Evolutionary conservation across 2,329 filamentous ascomycete species (phyloP), one percentile per base, ranked within the genome.

Genomic region (Curvularia spicifera): DNA sequence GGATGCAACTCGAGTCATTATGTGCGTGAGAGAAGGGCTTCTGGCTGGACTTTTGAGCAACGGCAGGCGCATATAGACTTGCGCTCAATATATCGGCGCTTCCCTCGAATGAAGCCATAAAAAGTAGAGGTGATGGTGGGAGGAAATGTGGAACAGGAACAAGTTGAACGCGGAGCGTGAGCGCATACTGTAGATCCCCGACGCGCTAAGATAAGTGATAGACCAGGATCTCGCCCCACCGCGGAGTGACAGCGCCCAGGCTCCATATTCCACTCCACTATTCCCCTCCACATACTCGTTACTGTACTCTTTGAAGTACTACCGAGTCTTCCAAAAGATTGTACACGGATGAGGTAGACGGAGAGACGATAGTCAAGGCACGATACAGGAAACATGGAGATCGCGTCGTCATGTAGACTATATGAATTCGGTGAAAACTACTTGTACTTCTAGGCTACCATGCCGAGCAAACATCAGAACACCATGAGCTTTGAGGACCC

Each of bases 41-140:
- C 31, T 53, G 37, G 15, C 28, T 10, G 29, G 7, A 33, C 37
- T 12, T 39, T 28, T 28, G 44, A 28, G n/a, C 13, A 24, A 37
- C 26, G 12, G 26, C 18, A 9, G 18, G 31, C 22, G 18, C 20
- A n/a, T 46, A 31, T 18, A 43, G 15, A 10, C 40, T 43, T 26
- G 58, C 57, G 31, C 53, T 58, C 12, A 56, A 39, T 20, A 74
- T 56, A 2, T 67, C 56, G 20, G 60, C 70, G 28, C 61, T 49
- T 4, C 64, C 62, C 40, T 65, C 48, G n/a, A 69, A 50, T 12
- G 59, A 57, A 54, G 59, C 45, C 70, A 73, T 71, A 50, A 56
- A 28, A 35, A 51, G 40, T 13, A 31, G 35, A 13, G 50, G 39
- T 43, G 31, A 28, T 12, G 39, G 35, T 37, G 35, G 12, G 49